These are phyloP conservation scores for Mortierella sp. DNA, from an alignment of 371 early-diverging fungal species.

Conservation along the genomic window DNA sequence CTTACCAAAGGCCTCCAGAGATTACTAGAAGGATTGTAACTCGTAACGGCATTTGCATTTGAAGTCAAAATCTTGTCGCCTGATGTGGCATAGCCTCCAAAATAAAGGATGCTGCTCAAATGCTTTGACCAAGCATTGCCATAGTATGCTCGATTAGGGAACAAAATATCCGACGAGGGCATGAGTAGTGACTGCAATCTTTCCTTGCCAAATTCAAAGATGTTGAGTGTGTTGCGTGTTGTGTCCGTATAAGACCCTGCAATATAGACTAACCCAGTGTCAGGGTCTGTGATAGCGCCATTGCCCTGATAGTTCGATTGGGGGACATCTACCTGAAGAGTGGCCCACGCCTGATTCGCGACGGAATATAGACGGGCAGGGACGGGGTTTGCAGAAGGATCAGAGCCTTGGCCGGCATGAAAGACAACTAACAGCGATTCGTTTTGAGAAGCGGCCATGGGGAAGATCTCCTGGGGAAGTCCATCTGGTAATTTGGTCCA, in stretches of 20 bases:
- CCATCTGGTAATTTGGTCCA: conserved; percentile 15
- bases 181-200: too few relatives aligned
- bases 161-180: too few relatives aligned
- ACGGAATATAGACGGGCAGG: too few relatives aligned
- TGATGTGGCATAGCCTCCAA: neutral
- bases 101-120: neutral
- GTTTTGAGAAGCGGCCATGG: too few relatives aligned
- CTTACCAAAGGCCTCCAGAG: neutral
- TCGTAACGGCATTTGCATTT: neutral
- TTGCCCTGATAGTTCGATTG: neutral
- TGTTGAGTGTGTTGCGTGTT: too few relatives aligned
- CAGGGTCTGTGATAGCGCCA: conserved; percentile 8
- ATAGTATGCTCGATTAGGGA: neutral
- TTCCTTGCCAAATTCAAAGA: too few relatives aligned
- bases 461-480: too few relatives aligned
- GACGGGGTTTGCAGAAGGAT: too few relatives aligned
- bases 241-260: neutral
- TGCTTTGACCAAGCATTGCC: neutral
- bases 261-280: conserved; percentile 5
- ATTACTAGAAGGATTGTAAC: neutral
- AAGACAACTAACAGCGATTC: too few relatives aligned
- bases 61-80: neutral
- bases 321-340: too few relatives aligned
- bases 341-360: too few relatives aligned
- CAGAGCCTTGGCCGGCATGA: too few relatives aligned